Evolutionary conservation across 2,329 filamentous ascomycete genomes (phyloP).

Genomic region (Parafenestella ontariensis): DNA sequence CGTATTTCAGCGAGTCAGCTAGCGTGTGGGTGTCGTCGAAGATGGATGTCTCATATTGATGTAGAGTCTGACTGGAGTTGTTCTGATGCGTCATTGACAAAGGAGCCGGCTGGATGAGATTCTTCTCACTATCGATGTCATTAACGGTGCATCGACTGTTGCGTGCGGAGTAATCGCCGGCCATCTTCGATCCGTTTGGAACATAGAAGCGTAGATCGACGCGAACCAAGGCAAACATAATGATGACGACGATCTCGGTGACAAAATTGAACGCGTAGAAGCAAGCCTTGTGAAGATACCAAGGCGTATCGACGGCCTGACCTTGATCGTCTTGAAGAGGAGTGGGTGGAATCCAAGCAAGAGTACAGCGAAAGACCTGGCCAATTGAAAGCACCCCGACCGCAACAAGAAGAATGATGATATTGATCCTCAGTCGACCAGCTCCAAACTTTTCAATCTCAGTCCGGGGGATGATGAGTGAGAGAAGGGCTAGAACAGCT

Average conservation of each 20-base stretch:
- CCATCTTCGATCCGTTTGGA: constrained; percentile 69
- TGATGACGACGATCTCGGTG: constrained; percentile 75
- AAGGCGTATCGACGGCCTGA: constrained; percentile 53
- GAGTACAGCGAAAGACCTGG: constrained; percentile 71
- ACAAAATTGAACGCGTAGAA: constrained; percentile 84
- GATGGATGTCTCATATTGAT: constrained; percentile 37
- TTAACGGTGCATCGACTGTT: constrained; percentile 30
- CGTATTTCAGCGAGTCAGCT: constrained; percentile 43
- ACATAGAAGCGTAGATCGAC: constrained; percentile 81
- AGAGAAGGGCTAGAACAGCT: constrained; percentile 61
- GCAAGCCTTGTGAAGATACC: constrained; percentile 74
- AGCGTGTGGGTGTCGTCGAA: constrained; percentile 43
- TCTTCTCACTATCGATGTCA: constrained; percentile 30
- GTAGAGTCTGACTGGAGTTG: constrained; percentile 35
- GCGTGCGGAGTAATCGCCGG: constrained; percentile 36
- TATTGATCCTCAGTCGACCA: constrained; percentile 71
- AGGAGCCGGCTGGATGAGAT: constrained; percentile 20
- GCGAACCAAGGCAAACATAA: constrained; percentile 69
- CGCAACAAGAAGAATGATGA: constrained; percentile 67
- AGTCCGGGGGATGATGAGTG: constrained; percentile 55
- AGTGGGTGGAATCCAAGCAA: constrained; percentile 59
- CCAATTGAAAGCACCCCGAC: constrained; percentile 69
- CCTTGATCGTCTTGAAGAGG: constrained; percentile 58
- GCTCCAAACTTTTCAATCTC: constrained; percentile 67
- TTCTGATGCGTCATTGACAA: constrained; percentile 19